A percentile compares a stretch with the other conserved stretches of the same genome.
phyloP scores from a whole-genome alignment of 2,329 filamentous ascomycete species.

The Tolypocladium album region DNA sequence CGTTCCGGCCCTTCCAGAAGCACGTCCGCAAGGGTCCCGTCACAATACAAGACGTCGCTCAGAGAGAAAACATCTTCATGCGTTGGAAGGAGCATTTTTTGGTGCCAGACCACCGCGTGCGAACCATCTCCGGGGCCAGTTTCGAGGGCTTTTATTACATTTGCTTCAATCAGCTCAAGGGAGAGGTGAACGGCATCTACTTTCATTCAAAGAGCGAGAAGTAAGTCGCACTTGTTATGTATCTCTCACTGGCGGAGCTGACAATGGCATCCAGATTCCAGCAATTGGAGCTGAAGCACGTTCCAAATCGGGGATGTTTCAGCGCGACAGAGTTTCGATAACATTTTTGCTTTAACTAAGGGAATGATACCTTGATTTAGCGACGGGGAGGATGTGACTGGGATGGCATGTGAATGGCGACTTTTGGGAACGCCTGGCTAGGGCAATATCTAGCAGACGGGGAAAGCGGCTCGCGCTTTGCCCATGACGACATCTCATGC shows the following conservation, averaged over 20 bases:
- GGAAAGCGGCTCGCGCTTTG: neutral
- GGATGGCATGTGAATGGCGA: neutral
- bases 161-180: conserved; percentile 88
- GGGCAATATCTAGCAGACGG: neutral
- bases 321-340: conserved; percentile 71
- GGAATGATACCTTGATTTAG: conserved; percentile 3
- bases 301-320: conserved; percentile 74
- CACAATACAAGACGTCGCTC: conserved; percentile 57
- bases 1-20: conserved; percentile 66
- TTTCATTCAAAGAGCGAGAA: conserved; percentile 98
- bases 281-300: conserved; percentile 82
- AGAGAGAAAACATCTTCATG: conserved; percentile 92
- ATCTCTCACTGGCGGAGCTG: neutral
- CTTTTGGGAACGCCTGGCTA: neutral
- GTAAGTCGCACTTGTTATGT: conserved; percentile 39
- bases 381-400: neutral
- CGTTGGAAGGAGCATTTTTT: conserved; percentile 98
- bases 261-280: conserved; percentile 55
- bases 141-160: conserved; percentile 99
- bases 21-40: conserved; percentile 44
- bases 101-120: conserved; percentile 86
- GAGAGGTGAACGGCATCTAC: conserved; percentile 86
- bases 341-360: conserved; percentile 5
- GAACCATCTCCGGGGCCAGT: conserved; percentile 84
- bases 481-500: neutral